Evolutionary conservation across 768 basidiomycete genomes (phyloP).

Genomic region (Zangia roseola): DNA sequence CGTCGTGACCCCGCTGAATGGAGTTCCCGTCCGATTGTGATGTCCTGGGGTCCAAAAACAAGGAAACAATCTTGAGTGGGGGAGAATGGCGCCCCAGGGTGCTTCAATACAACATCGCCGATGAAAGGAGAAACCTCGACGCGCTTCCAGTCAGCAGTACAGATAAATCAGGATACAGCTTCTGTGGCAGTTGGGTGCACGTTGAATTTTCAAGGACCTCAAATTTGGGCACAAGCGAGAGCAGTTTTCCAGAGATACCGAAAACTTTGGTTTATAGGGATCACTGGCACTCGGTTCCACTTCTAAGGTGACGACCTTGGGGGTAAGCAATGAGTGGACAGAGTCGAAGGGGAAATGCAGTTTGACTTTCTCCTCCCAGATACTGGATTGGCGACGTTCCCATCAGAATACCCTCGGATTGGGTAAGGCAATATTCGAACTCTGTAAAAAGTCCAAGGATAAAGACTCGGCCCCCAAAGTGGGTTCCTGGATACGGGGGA

Average conservation of each 20-base stretch:
- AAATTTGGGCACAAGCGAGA: not conserved
- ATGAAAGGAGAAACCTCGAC: not conserved
- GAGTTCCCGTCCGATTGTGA: not conserved
- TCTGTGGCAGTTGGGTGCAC: not conserved
- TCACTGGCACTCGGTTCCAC: not conserved
- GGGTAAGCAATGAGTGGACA: not conserved
- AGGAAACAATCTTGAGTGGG: not conserved
- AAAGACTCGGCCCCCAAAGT: not conserved
- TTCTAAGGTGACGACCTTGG: not conserved
- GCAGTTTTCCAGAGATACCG: not conserved
- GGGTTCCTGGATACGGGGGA: not conserved
- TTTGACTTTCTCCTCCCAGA: no score
- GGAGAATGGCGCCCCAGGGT: not conserved
- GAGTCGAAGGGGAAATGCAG: no score
- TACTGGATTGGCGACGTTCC: not conserved
- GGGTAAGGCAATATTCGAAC: not conserved
- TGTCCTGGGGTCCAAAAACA: not conserved
- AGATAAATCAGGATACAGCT: not conserved
- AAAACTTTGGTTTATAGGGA: not conserved
- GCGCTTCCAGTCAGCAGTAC: not conserved
- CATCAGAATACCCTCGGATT: slow-evolving; percentile 1
- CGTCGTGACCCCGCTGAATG: not conserved
- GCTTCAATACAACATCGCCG: not conserved
- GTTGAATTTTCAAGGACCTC: not conserved
- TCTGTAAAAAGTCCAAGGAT: not conserved